phyloP scores from a whole-genome alignment of 2,329 filamentous ascomycete species.

The Fusarium heterosporum region DNA sequence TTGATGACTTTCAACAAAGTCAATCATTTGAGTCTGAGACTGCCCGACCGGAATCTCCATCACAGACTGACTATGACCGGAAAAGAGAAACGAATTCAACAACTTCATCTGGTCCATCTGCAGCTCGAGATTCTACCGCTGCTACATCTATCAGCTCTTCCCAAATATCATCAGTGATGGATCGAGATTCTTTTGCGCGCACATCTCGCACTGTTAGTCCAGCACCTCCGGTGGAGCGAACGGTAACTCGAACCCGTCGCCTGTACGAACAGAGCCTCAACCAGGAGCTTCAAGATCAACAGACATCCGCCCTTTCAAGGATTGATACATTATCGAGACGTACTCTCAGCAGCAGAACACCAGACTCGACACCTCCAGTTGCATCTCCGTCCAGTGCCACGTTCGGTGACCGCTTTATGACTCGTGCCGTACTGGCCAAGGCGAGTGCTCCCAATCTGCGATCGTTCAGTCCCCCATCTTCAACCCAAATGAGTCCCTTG shows the following conservation, averaged over 20 bases:
- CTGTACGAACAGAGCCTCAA: conserved; percentile 87
- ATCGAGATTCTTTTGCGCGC: conserved; percentile 58
- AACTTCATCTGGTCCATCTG: conserved; percentile 75
- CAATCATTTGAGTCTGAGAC: conserved; percentile 44
- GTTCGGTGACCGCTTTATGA: conserved; percentile 61
- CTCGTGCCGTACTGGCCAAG: conserved; percentile 62
- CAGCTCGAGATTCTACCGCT: conserved; percentile 82
- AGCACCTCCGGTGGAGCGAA: conserved; percentile 67
- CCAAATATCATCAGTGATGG: conserved; percentile 67
- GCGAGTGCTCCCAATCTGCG: conserved; percentile 77
- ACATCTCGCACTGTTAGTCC: conserved; percentile 54
- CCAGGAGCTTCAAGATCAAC: conserved; percentile 83
- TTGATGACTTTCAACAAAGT: conserved; percentile 50
- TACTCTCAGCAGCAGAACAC: conserved; percentile 61
- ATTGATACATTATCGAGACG: conserved; percentile 82
- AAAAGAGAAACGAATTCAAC: conserved; percentile 91
- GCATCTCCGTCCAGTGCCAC: conserved; percentile 60
- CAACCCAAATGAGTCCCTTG: conserved; percentile 53
- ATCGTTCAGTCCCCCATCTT: conserved; percentile 63
- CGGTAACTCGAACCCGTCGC: conserved; percentile 75
- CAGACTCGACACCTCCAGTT: conserved; percentile 59
- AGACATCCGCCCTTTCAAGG: conserved; percentile 79
- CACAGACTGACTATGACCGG: conserved; percentile 73
- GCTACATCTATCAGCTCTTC: conserved; percentile 86
- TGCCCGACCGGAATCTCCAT: conserved; percentile 56